A percentile compares a stretch with the other conserved stretches of the same genome.
Evolutionary conservation across 176 grass and related monocot species (phyloP).

Genomic region (Aegilops speltoides): DNA sequence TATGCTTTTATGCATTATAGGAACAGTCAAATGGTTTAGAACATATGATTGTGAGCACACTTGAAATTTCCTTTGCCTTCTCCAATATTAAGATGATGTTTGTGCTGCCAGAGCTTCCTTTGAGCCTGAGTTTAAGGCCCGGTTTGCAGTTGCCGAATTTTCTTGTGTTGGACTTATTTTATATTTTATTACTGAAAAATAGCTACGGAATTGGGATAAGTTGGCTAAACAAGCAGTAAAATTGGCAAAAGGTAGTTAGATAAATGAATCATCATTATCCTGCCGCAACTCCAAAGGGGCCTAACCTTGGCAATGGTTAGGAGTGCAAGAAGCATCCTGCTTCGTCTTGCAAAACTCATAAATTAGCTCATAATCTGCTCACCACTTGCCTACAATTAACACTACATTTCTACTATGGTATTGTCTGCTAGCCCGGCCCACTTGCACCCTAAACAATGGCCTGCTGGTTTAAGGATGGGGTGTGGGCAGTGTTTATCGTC

Average conservation of each 20-base stretch:
- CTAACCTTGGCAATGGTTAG: too few species aligned
- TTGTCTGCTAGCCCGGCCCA: too few species aligned
- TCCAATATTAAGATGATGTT: not conserved
- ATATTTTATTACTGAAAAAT: not conserved
- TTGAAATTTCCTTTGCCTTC: not conserved
- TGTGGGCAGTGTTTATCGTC: not conserved
- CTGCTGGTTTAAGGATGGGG: not conserved
- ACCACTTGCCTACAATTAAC: too few species aligned
- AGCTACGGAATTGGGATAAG: not conserved
- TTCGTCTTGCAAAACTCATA: too few species aligned
- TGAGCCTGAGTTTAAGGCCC: not conserved
- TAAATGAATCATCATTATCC: too few species aligned
- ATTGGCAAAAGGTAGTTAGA: not conserved
- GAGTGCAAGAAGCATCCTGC: too few species aligned
- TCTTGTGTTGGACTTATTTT: not conserved
- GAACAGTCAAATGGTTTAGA: not conserved
- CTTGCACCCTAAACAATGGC: not conserved
- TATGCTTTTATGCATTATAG: not conserved
- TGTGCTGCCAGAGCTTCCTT: not conserved
- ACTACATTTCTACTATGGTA: too few species aligned
- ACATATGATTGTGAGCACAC: not conserved
- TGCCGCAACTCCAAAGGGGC: not conserved
- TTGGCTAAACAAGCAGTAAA: not conserved
- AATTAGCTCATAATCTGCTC: too few species aligned
- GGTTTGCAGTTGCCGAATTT: not conserved